Evolutionary conservation across 352 stramenopile species (phyloP), one percentile per base, ranked within the genome.

Genomic region (Thalassiosira livingstoniorum): DNA sequence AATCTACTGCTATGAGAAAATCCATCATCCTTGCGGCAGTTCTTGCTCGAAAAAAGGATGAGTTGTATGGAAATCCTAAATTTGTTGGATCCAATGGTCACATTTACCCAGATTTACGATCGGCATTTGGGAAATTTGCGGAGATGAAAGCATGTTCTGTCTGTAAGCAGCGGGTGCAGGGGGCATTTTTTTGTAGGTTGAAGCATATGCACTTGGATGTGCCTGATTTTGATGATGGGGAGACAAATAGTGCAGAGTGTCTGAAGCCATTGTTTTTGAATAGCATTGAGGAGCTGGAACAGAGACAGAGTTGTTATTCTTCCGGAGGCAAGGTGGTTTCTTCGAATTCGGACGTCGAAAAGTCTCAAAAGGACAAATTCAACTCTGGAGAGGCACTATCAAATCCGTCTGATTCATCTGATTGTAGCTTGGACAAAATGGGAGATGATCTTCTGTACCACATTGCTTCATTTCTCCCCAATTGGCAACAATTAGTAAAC

Each of bases 391-490:
- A 23, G 39, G 60, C 54, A 23, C n/a, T 55, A 29, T 13, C 21
- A 37, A 13, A 29, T 69, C 61, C 34, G 27, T 55, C 32, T 67
- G 3, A 35, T n/a, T 13, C 39, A 34, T 31, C 25, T 25, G 23
- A 78, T 42, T 82, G 67, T 37, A 79, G 62, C 11, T 60, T 84
- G 62, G 66, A 76, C 60, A 23, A 51, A 43, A 47, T 84, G n/a
- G 57, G 60, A n/a, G 69, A 84, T 42, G 77, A 84, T 60, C 39
- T 79, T 3, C 61, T 84, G 27, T 63, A 71, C 47, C 69, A 78
- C 37, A 66, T 84, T 32, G 69, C 68, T 21, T 75, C 64, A 11
- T 84, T 71, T 53, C 35, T 84, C 25, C 62, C 68, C 15, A 73
- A 13, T 42, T 27, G 79, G 1, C 18, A 15, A 31, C 3, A 65